Percentiles rank a stretch among this genome's conserved stretches.
Conservation (phyloP, 805 yeast genomes). For the Hagleromyces aurorensis region DNA sequence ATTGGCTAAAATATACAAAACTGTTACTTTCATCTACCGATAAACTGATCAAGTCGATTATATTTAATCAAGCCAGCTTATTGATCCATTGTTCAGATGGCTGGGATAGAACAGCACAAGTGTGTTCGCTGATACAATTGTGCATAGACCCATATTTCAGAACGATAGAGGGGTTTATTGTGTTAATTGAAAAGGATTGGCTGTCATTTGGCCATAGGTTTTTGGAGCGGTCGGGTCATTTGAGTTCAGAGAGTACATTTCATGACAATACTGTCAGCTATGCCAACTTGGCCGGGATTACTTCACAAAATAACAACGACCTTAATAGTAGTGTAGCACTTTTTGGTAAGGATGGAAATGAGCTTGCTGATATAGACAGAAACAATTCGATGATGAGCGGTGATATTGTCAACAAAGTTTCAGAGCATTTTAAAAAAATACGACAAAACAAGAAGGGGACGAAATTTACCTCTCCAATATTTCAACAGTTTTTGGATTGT, state of each 20-base stretch:
- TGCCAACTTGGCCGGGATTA: conserved; percentile 5
- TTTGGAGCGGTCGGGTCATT: conserved; percentile 72
- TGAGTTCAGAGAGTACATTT: conserved; percentile 46
- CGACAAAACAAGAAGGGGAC: conserved; percentile 30
- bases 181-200: conserved; percentile 91
- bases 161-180: conserved; percentile 80
- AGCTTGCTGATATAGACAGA: conserved; percentile 8
- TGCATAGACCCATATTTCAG: conserved; percentile 88
- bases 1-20: conserved; percentile 71
- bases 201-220: conserved; percentile 89
- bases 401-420: conserved; percentile 40
- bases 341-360: conserved; percentile 14
- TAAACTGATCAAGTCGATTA: conserved; percentile 70
- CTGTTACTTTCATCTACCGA: conserved; percentile 69
- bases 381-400: conserved; percentile 26
- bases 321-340: conserved; percentile 12
- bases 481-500: conserved; percentile 90
- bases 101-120: conserved; percentile 95
- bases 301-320: conserved; percentile 8
- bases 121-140: conserved; percentile 72
- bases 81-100: conserved; percentile 95
- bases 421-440: conserved; percentile 41
- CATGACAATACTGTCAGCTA: conserved; percentile 31
- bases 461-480: conserved; percentile 77
- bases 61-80: conserved; percentile 73